Evolutionary conservation across 1,284 basidiomycete species (phyloP).

Genomic region (Phylloboletellus chloephorus): DNA sequence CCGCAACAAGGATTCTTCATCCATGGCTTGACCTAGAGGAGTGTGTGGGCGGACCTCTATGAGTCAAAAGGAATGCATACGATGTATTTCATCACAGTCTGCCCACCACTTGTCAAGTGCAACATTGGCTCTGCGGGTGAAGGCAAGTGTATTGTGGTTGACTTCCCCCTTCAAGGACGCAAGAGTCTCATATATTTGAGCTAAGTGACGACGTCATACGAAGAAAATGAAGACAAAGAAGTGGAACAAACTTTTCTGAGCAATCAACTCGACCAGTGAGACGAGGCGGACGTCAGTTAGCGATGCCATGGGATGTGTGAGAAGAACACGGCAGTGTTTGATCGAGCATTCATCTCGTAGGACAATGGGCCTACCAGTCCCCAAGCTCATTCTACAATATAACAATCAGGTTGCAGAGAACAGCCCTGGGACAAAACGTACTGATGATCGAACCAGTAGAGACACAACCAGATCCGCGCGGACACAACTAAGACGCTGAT

Average conservation of each 20-base stretch:
- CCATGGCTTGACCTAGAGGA: constrained; percentile 63
- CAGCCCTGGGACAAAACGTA: constrained; percentile 35
- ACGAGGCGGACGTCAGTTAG: constrained; percentile 86
- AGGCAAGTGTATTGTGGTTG: constrained; percentile 76
- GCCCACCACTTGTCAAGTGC: constrained; percentile 87
- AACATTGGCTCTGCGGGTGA: constrained; percentile 79
- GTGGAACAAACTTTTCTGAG: constrained; percentile 68
- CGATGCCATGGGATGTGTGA: constrained; percentile 81
- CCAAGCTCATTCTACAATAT: constrained; percentile 73
- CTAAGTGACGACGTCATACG: constrained; percentile 36
- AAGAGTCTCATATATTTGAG: constrained; percentile 86
- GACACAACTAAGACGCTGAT: constrained; percentile 62
- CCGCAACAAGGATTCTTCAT: constrained; percentile 77
- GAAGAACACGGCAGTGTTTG: constrained; percentile 72
- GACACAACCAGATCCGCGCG: constrained; percentile 88
- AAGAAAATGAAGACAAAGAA: constrained; percentile 16
- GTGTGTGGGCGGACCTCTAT: constrained; percentile 7
- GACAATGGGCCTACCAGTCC: constrained; percentile 85
- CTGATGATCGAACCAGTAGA: constrained; percentile 93
- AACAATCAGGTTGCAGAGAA: constrained; percentile 18
- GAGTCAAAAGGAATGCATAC: constrained; percentile 37
- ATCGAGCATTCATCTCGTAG: constrained; percentile 86
- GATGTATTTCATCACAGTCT: constrained; percentile 80
- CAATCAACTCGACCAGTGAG: constrained; percentile 83
- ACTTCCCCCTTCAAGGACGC: constrained; percentile 83